Percentiles rank a stretch among this genome's conserved stretches.
phyloP scores from a whole-genome alignment of 257 asterid genomes.

The Scutellaria barbata region DNA sequence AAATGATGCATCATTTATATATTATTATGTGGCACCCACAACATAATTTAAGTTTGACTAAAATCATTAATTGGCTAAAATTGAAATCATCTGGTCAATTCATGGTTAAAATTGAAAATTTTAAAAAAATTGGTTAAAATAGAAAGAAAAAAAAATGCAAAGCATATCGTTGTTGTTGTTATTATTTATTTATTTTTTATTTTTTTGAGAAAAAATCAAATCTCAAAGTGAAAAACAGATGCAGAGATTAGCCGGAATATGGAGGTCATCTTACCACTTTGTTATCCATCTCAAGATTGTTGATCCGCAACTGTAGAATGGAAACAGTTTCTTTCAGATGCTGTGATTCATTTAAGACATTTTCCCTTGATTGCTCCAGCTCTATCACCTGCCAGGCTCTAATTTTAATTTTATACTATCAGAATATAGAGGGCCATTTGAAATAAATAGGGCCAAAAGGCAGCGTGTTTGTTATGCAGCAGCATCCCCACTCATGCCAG shows the following conservation, averaged over 20 bases:
- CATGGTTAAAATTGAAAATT: no score
- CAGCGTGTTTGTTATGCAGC: slow-evolving; percentile 2
- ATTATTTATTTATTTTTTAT: background rate
- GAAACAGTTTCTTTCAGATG: slow-evolving; percentile 52
- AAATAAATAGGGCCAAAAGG: slow-evolving; percentile 24
- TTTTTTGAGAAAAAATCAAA: slow-evolving; percentile 20
- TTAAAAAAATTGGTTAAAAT: no score
- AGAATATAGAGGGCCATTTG: slow-evolving; percentile 44
- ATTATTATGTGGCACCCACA: no score
- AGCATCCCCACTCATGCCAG: slow-evolving; percentile 18
- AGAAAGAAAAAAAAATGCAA: no score
- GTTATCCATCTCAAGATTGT: slow-evolving; percentile 52
- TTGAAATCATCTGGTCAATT: no score
- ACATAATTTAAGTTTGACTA: no score
- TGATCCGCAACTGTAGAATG: slow-evolving; percentile 56
- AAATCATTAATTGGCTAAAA: no score
- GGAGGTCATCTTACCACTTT: slow-evolving; percentile 47
- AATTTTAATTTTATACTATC: slow-evolving; percentile 53
- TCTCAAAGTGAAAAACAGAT: slow-evolving; percentile 8
- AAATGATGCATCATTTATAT: no score
- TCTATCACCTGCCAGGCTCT: slow-evolving; percentile 72
- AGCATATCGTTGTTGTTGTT: no score
- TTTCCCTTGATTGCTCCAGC: slow-evolving; percentile 64
- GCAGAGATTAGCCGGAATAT: slow-evolving; percentile 13
- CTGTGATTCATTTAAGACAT: slow-evolving; percentile 56